Conservation (phyloP, 208 protist genomes). For the Leishmania major region DNA sequence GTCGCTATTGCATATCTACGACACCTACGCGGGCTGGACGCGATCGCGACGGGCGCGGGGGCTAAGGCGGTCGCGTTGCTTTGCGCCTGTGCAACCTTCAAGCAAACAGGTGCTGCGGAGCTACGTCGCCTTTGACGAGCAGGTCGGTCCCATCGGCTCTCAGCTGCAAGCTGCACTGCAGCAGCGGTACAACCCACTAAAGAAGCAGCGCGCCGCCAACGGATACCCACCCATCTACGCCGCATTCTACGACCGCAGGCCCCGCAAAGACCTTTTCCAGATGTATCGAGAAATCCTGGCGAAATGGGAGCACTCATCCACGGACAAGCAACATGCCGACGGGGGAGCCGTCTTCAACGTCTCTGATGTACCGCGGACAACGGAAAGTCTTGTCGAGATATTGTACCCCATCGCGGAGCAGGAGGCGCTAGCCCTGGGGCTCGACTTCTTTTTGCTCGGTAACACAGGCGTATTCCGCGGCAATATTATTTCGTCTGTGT, state of each 20-base stretch:
- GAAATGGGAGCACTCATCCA: neutral
- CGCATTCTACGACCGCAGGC: constrained; percentile 18
- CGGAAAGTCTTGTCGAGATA: neutral
- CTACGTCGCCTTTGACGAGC: constrained; percentile 21
- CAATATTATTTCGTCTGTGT: constrained; percentile 11
- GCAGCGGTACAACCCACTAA: neutral
- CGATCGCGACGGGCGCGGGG: neutral
- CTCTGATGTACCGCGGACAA: neutral
- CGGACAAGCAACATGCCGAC: neutral
- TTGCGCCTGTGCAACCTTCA: neutral
- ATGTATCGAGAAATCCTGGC: neutral
- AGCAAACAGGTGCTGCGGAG: neutral
- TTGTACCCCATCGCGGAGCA: constrained; percentile 22
- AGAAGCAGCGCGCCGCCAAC: constrained; percentile 5
- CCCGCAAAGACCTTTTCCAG: neutral
- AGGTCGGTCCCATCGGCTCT: constrained; percentile 5
- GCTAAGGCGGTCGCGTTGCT: neutral
- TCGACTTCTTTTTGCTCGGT: constrained; percentile 33
- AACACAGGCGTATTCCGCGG: constrained; percentile 30
- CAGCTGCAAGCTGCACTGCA: constrained; percentile 20
- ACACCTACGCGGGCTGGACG: neutral
- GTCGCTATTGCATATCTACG: constrained; percentile 13
- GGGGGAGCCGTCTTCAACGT: neutral
- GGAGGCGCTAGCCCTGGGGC: constrained; percentile 17
- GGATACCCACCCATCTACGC: constrained; percentile 8